These are phyloP conservation scores for Ziziphus jujuba DNA, from an alignment of 306 rosid genomes.

Conservation along the genomic window DNA sequence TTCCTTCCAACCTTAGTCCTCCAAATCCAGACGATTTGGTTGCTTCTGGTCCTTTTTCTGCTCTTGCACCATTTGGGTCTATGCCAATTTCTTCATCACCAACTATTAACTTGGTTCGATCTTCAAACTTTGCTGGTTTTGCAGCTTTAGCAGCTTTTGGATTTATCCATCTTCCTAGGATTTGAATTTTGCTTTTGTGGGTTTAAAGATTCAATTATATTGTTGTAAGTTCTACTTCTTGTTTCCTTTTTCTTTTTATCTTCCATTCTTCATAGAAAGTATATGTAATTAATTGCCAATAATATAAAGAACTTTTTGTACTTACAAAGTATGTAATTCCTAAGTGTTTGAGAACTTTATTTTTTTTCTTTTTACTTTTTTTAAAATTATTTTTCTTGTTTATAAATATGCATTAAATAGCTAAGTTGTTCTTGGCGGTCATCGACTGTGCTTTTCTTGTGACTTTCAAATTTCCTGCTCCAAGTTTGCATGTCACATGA, in stretches of 20 bases:
- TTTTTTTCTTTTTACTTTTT: conserved; percentile 3
- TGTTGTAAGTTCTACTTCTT: conserved; percentile 16
- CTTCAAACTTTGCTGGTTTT: conserved; percentile 30
- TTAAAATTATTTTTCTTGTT: conserved; percentile 3
- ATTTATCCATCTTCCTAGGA: conserved; percentile 34
- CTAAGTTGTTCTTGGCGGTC: background rate
- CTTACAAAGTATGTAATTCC: background rate
- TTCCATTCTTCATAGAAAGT: conserved; percentile 35
- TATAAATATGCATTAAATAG: background rate
- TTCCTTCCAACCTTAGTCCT: conserved; percentile 90
- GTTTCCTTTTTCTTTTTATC: conserved; percentile 16
- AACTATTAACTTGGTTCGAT: conserved; percentile 27
- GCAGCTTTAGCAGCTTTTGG: conserved; percentile 39
- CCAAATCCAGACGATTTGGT: conserved; percentile 67
- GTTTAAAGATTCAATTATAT: conserved; percentile 29
- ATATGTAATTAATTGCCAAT: conserved; percentile 11
- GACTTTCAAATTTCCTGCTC: conserved; percentile 25
- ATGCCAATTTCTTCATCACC: conserved; percentile 50
- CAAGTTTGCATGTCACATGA: conserved; percentile 30
- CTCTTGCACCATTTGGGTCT: conserved; percentile 59
- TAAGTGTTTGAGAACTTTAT: background rate
- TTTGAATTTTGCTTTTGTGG: conserved; percentile 26
- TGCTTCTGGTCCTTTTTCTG: conserved; percentile 54
- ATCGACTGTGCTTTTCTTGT: conserved; percentile 26
- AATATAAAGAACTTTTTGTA: background rate